Evolutionary conservation across 768 basidiomycete genomes (phyloP).

Genomic region (Ramaria rubella): DNA sequence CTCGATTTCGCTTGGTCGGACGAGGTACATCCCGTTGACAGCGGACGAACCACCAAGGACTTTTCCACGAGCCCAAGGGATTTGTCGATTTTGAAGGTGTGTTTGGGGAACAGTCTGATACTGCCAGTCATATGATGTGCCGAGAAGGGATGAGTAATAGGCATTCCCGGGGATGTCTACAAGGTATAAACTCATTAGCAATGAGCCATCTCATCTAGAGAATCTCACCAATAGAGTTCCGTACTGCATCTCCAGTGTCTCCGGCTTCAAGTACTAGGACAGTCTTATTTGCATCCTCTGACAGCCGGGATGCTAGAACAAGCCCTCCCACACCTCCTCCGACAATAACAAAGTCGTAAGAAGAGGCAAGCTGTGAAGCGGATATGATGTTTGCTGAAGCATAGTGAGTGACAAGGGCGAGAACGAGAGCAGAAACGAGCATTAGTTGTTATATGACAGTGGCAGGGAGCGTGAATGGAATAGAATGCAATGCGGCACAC

Average conservation of each 20-base stretch:
- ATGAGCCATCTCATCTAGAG: constrained; percentile 5
- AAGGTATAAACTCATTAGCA: neutral
- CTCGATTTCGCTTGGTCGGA: constrained; percentile 45
- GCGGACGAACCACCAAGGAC: constrained; percentile 64
- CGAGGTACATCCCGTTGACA: constrained; percentile 63
- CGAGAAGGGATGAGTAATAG: constrained; percentile 45
- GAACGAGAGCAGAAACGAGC: neutral
- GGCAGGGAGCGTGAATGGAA: too few relatives aligned
- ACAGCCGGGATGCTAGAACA: constrained; percentile 39
- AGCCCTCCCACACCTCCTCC: constrained; percentile 45
- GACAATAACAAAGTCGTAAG: constrained; percentile 51
- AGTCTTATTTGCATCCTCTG: constrained; percentile 37
- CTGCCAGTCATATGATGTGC: constrained; percentile 47
- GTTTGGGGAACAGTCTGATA: constrained; percentile 45
- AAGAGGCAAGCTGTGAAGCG: constrained; percentile 29
- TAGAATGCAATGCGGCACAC: too few relatives aligned
- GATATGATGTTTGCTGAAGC: constrained; percentile 32
- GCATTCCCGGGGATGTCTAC: constrained; percentile 45
- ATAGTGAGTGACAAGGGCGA: neutral
- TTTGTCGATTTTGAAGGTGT: constrained; percentile 33
- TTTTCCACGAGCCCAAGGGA: constrained; percentile 59
- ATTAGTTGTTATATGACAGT: too few relatives aligned
- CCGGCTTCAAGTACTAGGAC: constrained; percentile 32
- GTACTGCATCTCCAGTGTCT: constrained; percentile 9
- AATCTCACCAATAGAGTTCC: constrained; percentile 5